phyloP scores from a whole-genome alignment of 495 filamentous ascomycete genomes.

The Podospora bellae-mahoneyi region DNA sequence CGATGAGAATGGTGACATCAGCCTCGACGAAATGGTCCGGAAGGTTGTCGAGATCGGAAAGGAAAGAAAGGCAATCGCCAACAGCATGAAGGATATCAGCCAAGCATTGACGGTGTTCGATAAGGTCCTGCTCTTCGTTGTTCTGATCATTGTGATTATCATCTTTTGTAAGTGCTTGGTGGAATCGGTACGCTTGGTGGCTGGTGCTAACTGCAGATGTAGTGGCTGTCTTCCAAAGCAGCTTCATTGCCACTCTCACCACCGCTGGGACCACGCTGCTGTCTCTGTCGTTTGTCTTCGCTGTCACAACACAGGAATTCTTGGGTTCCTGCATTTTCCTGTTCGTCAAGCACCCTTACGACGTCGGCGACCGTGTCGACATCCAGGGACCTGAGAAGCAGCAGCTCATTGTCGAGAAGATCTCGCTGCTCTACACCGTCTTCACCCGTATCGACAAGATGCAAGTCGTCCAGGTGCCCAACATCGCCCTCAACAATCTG shows the following conservation, averaged over 20 bases:
- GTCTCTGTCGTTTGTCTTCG: conserved; percentile 91
- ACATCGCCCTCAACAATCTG: conserved; percentile 81
- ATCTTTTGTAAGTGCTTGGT: conserved; percentile 64
- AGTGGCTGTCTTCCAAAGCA: conserved; percentile 81
- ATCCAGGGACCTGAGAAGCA: conserved; percentile 60
- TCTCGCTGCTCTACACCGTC: conserved; percentile 89
- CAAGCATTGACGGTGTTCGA: conserved; percentile 91
- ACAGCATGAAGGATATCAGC: conserved; percentile 95
- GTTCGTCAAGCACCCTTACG: conserved; percentile 90
- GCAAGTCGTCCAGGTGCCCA: conserved; percentile 85
- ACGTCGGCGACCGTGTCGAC: conserved; percentile 92
- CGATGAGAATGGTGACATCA: conserved; percentile 91
- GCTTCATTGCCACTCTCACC: conserved; percentile 80
- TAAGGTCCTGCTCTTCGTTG: conserved; percentile 72
- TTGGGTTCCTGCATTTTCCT: conserved; percentile 96
- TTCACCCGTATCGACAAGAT: conserved; percentile 79
- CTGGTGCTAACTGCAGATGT: conserved; percentile 12
- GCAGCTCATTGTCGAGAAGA: conserved; percentile 82
- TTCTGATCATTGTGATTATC: conserved; percentile 75
- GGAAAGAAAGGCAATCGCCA: conserved; percentile 77
- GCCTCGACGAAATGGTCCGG: conserved; percentile 91
- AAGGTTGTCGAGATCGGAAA: conserved; percentile 78
- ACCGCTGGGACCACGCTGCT: conserved; percentile 94
- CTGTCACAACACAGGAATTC: conserved; percentile 86
- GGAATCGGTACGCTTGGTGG: conserved; percentile 18